Percentiles rank a stretch among this genome's conserved stretches.
Evolutionary conservation across 805 yeast genomes (phyloP).

Genomic region (Lachancea mirantina): DNA sequence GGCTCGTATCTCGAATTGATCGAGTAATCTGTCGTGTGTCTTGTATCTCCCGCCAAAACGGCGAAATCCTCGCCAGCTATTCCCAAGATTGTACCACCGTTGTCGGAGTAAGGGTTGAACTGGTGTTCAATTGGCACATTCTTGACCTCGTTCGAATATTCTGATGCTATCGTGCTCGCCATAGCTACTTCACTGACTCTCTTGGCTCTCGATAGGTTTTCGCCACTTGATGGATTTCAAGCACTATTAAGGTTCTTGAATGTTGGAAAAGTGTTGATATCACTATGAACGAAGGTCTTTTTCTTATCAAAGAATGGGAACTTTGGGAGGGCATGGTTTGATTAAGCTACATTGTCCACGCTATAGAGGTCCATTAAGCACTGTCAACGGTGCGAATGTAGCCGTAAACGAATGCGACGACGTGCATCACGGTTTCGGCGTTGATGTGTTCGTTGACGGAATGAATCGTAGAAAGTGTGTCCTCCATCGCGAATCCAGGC

Average conservation of each 20-base stretch:
- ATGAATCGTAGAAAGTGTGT: conserved; percentile 17
- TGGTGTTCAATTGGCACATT: conserved; percentile 76
- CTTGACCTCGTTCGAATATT: conserved; percentile 50
- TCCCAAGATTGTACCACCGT: conserved; percentile 95
- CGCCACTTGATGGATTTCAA: not conserved
- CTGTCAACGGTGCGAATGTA: conserved; percentile 14
- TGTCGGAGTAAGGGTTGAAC: conserved; percentile 89
- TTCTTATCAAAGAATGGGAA: too few relatives aligned
- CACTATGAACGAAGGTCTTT: too few relatives aligned
- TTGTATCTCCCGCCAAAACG: conserved; percentile 96
- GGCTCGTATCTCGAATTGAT: conserved; percentile 91
- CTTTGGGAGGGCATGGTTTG: too few relatives aligned
- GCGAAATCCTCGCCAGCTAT: conserved; percentile 98
- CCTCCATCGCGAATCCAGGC: conserved; percentile 35
- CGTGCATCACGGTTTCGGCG: conserved; percentile 19
- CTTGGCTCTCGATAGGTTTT: too few relatives aligned
- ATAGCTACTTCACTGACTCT: conserved; percentile 3
- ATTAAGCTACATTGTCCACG: too few relatives aligned
- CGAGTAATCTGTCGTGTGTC: conserved; percentile 89
- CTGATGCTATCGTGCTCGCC: conserved; percentile 50
- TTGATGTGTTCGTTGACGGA: conserved; percentile 20
- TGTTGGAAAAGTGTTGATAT: too few relatives aligned
- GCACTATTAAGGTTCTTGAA: too few relatives aligned
- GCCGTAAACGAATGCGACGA: conserved; percentile 18
- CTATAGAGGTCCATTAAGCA: not conserved